Evolutionary conservation across 345 rosid genomes (phyloP).

Genomic region (Corchorus olitorius): DNA sequence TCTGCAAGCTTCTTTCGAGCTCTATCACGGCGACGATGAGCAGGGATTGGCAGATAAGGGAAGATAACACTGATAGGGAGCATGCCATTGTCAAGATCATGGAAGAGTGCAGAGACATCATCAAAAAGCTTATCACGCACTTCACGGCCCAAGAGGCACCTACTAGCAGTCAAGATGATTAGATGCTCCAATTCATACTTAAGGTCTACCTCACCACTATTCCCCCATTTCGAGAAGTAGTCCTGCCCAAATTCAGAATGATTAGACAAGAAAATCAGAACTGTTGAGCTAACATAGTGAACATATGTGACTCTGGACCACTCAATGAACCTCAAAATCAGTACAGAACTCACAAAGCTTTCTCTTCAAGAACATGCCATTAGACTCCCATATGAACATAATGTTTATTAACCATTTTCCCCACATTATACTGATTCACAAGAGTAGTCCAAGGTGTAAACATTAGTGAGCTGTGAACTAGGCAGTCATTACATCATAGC

Average conservation of each 20-base stretch:
- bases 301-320: background rate
- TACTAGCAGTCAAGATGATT: constrained; percentile 96
- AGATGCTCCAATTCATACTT: constrained; percentile 91
- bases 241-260: constrained; percentile 51
- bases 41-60: constrained; percentile 91
- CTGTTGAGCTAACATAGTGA: constrained; percentile 11
- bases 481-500: background rate
- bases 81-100: constrained; percentile 97
- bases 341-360: background rate
- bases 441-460: background rate
- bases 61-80: constrained; percentile 91
- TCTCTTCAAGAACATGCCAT: background rate
- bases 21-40: constrained; percentile 88
- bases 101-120: constrained; percentile 92
- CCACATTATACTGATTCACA: background rate
- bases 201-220: constrained; percentile 86
- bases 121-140: constrained; percentile 95
- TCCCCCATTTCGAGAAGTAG: constrained; percentile 95
- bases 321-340: background rate
- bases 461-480: background rate
- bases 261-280: constrained; percentile 14
- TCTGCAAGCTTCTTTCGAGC: constrained; percentile 84
- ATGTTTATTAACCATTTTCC: background rate
- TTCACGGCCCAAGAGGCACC: constrained; percentile 91
- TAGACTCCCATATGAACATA: background rate